A percentile compares a stretch with the other conserved stretches of the same genome.
These are phyloP conservation scores for Fusarium floridanum DNA, from an alignment of 2,329 filamentous ascomycete genomes.

Conservation along the genomic window DNA sequence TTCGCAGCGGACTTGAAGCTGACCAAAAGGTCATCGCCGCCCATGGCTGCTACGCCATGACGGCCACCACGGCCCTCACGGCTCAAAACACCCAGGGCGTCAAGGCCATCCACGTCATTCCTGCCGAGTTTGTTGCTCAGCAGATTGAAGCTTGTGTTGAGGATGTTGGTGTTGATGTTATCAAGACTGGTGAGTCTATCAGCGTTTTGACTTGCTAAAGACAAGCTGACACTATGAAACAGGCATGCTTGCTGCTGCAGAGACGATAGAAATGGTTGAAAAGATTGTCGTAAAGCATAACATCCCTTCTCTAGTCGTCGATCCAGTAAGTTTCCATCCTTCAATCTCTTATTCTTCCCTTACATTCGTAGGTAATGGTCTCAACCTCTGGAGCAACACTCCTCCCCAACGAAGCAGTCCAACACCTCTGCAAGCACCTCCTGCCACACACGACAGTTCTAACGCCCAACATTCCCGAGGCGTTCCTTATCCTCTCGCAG, in stretches of 20 bases:
- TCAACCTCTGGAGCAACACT: slow-evolving; percentile 82
- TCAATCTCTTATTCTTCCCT: neutral
- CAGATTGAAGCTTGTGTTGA: slow-evolving; percentile 88
- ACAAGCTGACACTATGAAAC: neutral
- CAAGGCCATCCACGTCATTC: slow-evolving; percentile 82
- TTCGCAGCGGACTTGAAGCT: slow-evolving; percentile 85
- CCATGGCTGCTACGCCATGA: slow-evolving; percentile 96
- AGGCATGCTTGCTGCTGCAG: slow-evolving; percentile 56
- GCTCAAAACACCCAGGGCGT: slow-evolving; percentile 94
- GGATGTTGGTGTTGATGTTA: slow-evolving; percentile 88
- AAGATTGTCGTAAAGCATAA: slow-evolving; percentile 49
- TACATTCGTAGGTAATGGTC: slow-evolving; percentile 83
- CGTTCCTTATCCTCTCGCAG: slow-evolving; percentile 71
- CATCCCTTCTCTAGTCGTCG: slow-evolving; percentile 52
- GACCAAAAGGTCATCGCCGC: slow-evolving; percentile 95
- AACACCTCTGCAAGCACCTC: slow-evolving; percentile 69
- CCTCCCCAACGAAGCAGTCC: slow-evolving; percentile 74
- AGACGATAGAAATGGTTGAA: slow-evolving; percentile 54
- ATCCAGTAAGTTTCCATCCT: slow-evolving; percentile 50
- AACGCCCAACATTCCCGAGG: slow-evolving; percentile 85
- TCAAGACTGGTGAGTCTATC: slow-evolving; percentile 81
- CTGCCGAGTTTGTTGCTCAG: slow-evolving; percentile 82
- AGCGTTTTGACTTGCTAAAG: slow-evolving; percentile 1
- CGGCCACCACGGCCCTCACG: slow-evolving; percentile 94
- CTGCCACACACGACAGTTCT: slow-evolving; percentile 76